Base-by-base conservation (phyloP, 2,329 filamentous ascomycete genomes). In the Aspergillus tamarii region DNA sequence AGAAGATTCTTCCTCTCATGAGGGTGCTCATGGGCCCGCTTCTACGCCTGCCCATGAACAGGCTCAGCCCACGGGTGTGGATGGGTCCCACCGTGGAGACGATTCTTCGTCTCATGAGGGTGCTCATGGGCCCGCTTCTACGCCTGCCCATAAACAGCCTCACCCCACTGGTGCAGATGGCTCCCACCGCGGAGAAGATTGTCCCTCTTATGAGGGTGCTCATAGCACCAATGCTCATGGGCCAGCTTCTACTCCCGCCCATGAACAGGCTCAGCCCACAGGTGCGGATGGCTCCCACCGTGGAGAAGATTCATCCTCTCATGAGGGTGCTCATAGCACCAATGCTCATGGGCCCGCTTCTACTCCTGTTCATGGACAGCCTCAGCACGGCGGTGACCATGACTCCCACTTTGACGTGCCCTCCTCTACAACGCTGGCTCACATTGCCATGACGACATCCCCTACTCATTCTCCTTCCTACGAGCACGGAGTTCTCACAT, bases 401-500 rank as follows among this genome's bases (percentile, higher is more conserved):
- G 48, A 4, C 16, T 19, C 48, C 26, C 9, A 32, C 21, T 55
- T 55, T 6, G 52, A 55, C 21, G 52, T 26, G n/a, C 52, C 52
- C 9, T 36, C 52, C 4, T 23, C 52, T 32, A 55, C 34, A 8
- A 34, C 34, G 2, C 32, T 55, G 19, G 52, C 52, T n/a, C 30
- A 55, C n/a, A n/a, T 26, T 7, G 52, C 32, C 16, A 7, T 19
- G 10, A 32, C 10, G 3, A 11, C 52, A 9, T 11, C 10, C 9
- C n/a, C 30, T n/a, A 10, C 28, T 30, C 19, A 11, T n/a, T 19
- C 50, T n/a, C 9, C 50, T 10, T 19, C 52, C n/a, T 6, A 55
- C 21, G 1, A 14, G 4, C 52, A 55, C 21, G 36, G 16, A 34
- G 52, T 30, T 14, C n/a, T 64, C 10, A 64, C 64, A 2, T 62